phyloP scores from a whole-genome alignment of 441 rosid genomes.

The Capsella rubella region DNA sequence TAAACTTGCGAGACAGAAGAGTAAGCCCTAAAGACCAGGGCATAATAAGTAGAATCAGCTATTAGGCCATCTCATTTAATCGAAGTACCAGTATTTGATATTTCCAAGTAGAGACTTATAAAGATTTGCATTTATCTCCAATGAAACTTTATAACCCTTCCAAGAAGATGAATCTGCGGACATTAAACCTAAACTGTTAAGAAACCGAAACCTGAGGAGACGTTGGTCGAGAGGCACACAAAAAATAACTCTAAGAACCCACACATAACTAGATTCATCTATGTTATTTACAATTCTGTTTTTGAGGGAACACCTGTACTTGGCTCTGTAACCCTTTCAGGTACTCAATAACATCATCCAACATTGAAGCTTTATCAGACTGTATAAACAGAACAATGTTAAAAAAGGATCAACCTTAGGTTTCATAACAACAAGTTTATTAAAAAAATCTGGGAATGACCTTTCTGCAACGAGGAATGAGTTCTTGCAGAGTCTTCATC shows the following conservation, averaged over 20 bases:
- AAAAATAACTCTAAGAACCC: background rate
- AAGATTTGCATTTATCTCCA: slow-evolving; percentile 22
- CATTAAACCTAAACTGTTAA: background rate
- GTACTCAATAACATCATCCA: slow-evolving; percentile 90
- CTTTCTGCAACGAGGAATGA: slow-evolving; percentile 91
- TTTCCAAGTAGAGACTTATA: slow-evolving; percentile 15
- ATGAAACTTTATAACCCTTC: slow-evolving; percentile 22
- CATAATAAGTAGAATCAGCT: background rate
- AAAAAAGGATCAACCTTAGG: background rate
- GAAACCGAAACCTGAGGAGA: background rate
- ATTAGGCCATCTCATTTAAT: slow-evolving; percentile 14
- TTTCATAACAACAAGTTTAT: background rate
- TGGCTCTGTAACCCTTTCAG: slow-evolving; percentile 80
- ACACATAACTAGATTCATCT: background rate
- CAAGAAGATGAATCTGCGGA: slow-evolving; percentile 27
- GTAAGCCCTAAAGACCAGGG: slow-evolving; percentile 6
- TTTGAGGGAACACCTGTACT: slow-evolving; percentile 60
- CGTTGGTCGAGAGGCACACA: background rate
- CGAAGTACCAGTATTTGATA: slow-evolving; percentile 5
- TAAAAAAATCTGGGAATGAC: slow-evolving; percentile 40
- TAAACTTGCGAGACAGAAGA: slow-evolving; percentile 1
- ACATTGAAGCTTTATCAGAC: slow-evolving; percentile 94
- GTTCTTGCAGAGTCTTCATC: slow-evolving; percentile 87
- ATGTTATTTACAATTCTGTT: background rate
- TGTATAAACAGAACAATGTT: slow-evolving; percentile 31